These are phyloP conservation scores for Solanum ossicruentum DNA, from an alignment of 257 asterid species.

Conservation along the genomic window DNA sequence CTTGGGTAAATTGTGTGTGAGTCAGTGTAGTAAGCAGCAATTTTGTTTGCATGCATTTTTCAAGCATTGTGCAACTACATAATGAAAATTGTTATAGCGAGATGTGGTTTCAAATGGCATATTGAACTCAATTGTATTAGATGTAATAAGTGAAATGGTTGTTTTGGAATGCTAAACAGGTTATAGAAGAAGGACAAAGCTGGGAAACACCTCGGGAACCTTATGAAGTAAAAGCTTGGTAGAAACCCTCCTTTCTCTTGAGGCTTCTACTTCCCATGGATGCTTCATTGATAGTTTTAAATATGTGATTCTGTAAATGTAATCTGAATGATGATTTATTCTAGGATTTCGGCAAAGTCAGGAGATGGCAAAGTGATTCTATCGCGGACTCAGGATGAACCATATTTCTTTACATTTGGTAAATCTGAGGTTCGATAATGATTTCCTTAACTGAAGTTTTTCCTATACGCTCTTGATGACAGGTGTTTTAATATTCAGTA, in stretches of 20 bases:
- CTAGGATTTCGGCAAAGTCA: constrained; percentile 75
- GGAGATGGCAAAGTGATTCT: constrained; percentile 59
- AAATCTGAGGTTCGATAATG: constrained; percentile 57
- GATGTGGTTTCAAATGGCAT: not conserved
- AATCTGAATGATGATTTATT: not conserved
- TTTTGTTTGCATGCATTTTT: not conserved
- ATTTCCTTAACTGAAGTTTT: not conserved
- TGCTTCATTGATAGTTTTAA: not conserved
- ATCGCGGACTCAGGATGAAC: constrained; percentile 58
- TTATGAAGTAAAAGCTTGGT: constrained; percentile 89
- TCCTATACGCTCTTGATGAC: not conserved
- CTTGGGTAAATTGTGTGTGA: not conserved
- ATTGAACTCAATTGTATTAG: not conserved
- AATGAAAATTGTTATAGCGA: not conserved
- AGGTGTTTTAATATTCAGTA: not conserved
- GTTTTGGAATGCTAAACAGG: constrained; percentile 25
- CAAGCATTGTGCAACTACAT: not conserved
- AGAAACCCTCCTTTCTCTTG: constrained; percentile 9
- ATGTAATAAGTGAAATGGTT: not conserved
- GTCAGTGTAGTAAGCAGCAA: not conserved
- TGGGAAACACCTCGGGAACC: constrained; percentile 99
- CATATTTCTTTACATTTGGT: constrained; percentile 76
- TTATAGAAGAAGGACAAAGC: constrained; percentile 71
- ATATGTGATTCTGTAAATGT: not conserved
- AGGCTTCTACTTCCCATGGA: not conserved